Evolutionary conservation across 441 rosid genomes (phyloP).

Genomic region (Corymbia calophylla): DNA sequence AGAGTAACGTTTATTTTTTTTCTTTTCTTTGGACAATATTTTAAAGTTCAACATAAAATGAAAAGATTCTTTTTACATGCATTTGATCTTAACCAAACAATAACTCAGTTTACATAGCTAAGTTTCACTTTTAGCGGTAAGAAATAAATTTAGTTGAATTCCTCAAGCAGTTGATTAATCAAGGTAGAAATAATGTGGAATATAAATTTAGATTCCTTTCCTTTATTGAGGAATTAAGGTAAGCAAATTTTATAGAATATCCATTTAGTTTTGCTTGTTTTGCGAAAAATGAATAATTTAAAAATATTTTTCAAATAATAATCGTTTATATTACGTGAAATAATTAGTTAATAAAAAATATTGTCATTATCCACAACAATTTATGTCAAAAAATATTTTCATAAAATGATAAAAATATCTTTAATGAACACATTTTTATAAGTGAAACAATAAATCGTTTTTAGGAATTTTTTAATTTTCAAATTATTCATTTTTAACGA

Average conservation of each 20-base stretch:
- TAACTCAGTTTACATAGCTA: background rate
- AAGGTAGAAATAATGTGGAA: background rate
- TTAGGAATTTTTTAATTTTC: background rate
- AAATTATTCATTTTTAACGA: background rate
- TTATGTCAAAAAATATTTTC: background rate
- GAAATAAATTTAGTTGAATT: background rate
- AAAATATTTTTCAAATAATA: background rate
- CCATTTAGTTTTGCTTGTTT: background rate
- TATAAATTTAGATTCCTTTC: background rate
- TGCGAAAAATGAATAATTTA: background rate
- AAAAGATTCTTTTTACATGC: background rate
- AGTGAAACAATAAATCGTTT: background rate
- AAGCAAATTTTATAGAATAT: background rate
- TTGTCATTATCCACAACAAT: rapidly evolving
- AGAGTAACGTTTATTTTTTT: background rate
- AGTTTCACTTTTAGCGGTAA: background rate
- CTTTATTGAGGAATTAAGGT: background rate
- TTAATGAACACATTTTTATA: background rate
- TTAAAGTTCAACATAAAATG: background rate
- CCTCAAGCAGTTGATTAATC: background rate
- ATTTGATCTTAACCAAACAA: background rate
- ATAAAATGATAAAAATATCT: background rate
- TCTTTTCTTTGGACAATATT: background rate
- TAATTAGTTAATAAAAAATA: background rate
- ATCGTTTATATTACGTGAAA: background rate